Percentiles rank a stretch among this genome's conserved stretches.
These are phyloP conservation scores for Eucalyptus microcorys DNA, from an alignment of 345 rosid species.

Conservation along the genomic window DNA sequence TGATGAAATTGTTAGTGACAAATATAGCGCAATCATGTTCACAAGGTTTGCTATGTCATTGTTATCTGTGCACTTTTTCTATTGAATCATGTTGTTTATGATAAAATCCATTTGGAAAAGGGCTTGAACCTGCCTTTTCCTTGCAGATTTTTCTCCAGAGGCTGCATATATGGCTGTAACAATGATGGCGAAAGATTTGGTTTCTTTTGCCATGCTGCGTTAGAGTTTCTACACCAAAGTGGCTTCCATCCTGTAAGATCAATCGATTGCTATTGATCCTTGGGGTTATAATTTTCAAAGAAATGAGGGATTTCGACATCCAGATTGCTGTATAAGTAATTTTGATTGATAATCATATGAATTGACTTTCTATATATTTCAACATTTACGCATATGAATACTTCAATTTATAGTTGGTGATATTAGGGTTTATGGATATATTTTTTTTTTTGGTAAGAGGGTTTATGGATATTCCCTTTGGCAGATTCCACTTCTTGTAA, in stretches of 20 bases:
- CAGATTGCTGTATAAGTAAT: background rate
- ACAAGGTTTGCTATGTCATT: background rate
- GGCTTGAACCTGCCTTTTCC: background rate
- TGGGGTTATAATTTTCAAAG: background rate
- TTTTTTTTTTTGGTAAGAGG: too few species aligned
- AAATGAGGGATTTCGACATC: background rate
- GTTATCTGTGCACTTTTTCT: background rate
- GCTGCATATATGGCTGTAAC: constrained; percentile 67
- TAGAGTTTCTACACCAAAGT: constrained; percentile 77
- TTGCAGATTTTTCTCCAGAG: constrained; percentile 52
- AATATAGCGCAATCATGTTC: background rate
- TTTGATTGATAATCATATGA: background rate
- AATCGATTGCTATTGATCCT: background rate
- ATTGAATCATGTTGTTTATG: background rate
- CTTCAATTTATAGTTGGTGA: background rate
- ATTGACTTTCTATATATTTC: background rate
- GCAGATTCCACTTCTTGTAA: background rate
- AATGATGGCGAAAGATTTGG: constrained; percentile 84
- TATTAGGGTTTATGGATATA: background rate
- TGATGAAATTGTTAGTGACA: background rate
- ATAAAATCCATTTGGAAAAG: background rate
- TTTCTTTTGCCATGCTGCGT: constrained; percentile 93
- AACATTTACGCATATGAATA: background rate
- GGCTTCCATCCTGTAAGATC: constrained; percentile 79
- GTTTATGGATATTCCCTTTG: background rate